These are phyloP conservation scores for Tuber magnatum DNA, from an alignment of 495 filamentous ascomycete genomes.

Conservation along the genomic window DNA sequence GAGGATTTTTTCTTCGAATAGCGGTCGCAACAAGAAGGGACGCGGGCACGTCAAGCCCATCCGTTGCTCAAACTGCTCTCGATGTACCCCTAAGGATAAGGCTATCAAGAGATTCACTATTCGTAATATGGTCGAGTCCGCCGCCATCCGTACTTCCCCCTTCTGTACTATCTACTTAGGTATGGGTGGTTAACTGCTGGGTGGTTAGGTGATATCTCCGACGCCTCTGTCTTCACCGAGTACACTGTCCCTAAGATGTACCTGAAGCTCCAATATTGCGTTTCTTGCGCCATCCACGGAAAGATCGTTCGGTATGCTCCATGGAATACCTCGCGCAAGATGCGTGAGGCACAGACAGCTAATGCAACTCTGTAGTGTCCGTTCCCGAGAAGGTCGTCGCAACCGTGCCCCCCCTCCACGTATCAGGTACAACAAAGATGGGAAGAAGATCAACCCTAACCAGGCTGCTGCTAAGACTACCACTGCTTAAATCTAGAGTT, in stretches of 20 bases:
- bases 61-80: slow-evolving; percentile 99
- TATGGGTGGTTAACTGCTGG: background rate
- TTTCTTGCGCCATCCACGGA: slow-evolving; percentile 99
- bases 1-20: slow-evolving; percentile 35
- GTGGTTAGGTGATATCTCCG: slow-evolving; percentile 91
- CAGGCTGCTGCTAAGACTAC: slow-evolving; percentile 59
- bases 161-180: background rate
- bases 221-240: slow-evolving; percentile 97
- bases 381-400: slow-evolving; percentile 90
- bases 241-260: slow-evolving; percentile 99
- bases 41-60: slow-evolving; percentile 99
- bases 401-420: slow-evolving; percentile 97
- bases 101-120: slow-evolving; percentile 99
- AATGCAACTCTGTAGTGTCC: slow-evolving; percentile 60
- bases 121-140: slow-evolving; percentile 99
- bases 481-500: slow-evolving; percentile 17
- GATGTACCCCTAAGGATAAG: slow-evolving; percentile 99
- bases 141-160: slow-evolving; percentile 82
- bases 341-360: slow-evolving; percentile 41
- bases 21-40: slow-evolving; percentile 99
- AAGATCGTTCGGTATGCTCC: slow-evolving; percentile 98
- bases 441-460: slow-evolving; percentile 98
- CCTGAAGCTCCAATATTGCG: slow-evolving; percentile 99
- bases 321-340: slow-evolving; percentile 21
- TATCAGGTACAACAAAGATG: slow-evolving; percentile 99